Evolutionary conservation across 805 yeast genomes (phyloP).

Genomic region (Wickerhamia fluorescens): DNA sequence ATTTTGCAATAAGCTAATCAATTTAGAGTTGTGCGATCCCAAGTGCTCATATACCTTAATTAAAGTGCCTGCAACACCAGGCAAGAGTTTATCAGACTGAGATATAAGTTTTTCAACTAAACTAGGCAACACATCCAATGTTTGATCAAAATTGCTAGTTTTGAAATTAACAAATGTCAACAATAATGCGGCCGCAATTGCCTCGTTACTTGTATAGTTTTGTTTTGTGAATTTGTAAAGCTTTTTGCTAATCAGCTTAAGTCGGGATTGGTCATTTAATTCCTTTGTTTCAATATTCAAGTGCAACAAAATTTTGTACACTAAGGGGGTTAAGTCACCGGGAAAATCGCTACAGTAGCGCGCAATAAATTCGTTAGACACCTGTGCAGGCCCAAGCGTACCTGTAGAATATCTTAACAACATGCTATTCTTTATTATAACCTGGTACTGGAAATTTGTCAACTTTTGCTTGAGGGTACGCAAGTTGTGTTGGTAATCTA

Average conservation of each 20-base stretch:
- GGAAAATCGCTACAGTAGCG: slow-evolving; percentile 15
- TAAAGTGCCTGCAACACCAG: slow-evolving; percentile 9
- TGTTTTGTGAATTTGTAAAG: slow-evolving; percentile 7
- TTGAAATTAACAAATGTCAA: slow-evolving; percentile 19
- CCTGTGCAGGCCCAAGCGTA: slow-evolving; percentile 22
- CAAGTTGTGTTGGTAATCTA: slow-evolving; percentile 19
- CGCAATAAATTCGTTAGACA: slow-evolving; percentile 12
- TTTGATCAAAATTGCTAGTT: slow-evolving; percentile 19
- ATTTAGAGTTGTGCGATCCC: neutral
- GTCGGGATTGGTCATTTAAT: slow-evolving; percentile 10
- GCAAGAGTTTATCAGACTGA: slow-evolving; percentile 2
- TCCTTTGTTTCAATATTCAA: slow-evolving; percentile 23
- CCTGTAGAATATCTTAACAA: slow-evolving; percentile 35
- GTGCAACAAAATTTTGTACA: slow-evolving; percentile 23
- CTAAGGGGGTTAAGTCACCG: slow-evolving; percentile 25
- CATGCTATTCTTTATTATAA: slow-evolving; percentile 38
- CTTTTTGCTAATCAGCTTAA: slow-evolving; percentile 13
- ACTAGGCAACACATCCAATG: slow-evolving; percentile 4
- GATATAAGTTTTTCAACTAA: slow-evolving; percentile 1
- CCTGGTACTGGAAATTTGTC: slow-evolving; percentile 31
- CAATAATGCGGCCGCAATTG: slow-evolving; percentile 21
- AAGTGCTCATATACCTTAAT: slow-evolving; percentile 2
- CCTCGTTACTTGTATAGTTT: slow-evolving; percentile 5
- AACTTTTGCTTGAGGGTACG: slow-evolving; percentile 18
- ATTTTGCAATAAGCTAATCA: neutral